Evolutionary conservation across 2,329 filamentous ascomycete species (phyloP).

Genomic region (Trichoderma breve): DNA sequence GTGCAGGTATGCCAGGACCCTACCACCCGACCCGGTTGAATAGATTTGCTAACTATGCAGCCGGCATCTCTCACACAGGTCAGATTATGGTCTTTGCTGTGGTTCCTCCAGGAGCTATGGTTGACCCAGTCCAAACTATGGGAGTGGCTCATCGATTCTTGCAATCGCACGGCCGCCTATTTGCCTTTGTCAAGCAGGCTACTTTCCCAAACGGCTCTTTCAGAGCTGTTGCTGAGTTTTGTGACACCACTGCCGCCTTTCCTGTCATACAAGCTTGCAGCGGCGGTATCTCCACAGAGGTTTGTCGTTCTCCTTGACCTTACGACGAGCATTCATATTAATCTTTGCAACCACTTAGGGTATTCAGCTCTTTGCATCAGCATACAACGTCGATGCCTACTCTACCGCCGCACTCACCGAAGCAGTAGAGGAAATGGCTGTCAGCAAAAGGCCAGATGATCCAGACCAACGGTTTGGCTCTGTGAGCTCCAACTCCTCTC

Average conservation of each 20-base stretch:
- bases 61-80: conserved; percentile 24
- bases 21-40: not conserved
- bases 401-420: conserved; percentile 18
- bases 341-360: conserved; percentile 22
- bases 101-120: conserved; percentile 21
- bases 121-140: conserved; percentile 37
- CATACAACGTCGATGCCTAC: conserved; percentile 15
- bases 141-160: conserved; percentile 38
- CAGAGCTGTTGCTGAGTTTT: conserved; percentile 52
- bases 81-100: conserved; percentile 33
- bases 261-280: conserved; percentile 40
- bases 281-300: conserved; percentile 27
- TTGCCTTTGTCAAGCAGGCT: conserved; percentile 47
- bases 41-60: not conserved
- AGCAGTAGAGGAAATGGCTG: conserved; percentile 25
- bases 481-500: conserved; percentile 10
- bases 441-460: conserved; percentile 21
- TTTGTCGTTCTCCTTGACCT: conserved; percentile 21
- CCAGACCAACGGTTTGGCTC: conserved; percentile 18
- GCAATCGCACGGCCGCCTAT: conserved; percentile 49
- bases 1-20: not conserved
- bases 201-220: conserved; percentile 44
- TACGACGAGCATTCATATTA: not conserved
- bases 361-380: conserved; percentile 27
- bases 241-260: conserved; percentile 46